Evolutionary conservation across 495 filamentous ascomycete species (phyloP), one percentile per base, ranked within the genome.

Genomic region (Trichoderma erinaceum): DNA sequence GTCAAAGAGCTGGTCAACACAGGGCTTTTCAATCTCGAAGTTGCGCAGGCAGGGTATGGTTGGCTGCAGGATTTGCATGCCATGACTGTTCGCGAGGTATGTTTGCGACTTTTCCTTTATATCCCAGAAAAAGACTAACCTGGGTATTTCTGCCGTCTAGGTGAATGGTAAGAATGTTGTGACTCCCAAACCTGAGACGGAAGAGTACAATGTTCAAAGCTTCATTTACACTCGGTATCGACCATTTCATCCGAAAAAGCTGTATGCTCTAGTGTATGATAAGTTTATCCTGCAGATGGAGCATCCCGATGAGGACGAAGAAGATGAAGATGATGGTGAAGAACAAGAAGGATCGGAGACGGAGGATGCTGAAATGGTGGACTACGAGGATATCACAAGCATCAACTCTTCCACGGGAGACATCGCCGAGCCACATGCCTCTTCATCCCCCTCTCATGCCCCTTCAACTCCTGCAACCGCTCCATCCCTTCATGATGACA

Each of bases 161-260:
- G 58, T 68, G 8, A 79, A 77, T 68, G 81, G 81, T 43, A 74
- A 77, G 11, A 76, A 76, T 35, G 52, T 64, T 2, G 68, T 82
- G 70, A 78, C 82, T n/a, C 82, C 82, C 0, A 84, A 79, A 67
- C 85, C 84, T 10, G 85, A 87, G 75, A 86, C 84, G 2, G 74
- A 86, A 41, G 85, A 87, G 77, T 85, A 86, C 48, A 81, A 80
- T 0, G 82, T 87, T 56, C 81, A 83, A 65, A 87, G 82, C 68
- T 86, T 87, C 66, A 83, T 87, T 1, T 86, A 87, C 69, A 72
- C 75, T 23, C 79, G 80, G 0, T 75, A 82, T 13, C 77, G 82
- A 12, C 85, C 85, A 0, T 87, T 87, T 66, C 81, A 86, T 68
- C 80, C 85, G 1, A 75, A 75, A 3, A 72, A 79, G 15, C 74